A percentile compares a stretch with the other conserved stretches of the same genome.
Evolutionary conservation across 768 basidiomycete genomes (phyloP).

Genomic region (Kwoniella dendrophila): DNA sequence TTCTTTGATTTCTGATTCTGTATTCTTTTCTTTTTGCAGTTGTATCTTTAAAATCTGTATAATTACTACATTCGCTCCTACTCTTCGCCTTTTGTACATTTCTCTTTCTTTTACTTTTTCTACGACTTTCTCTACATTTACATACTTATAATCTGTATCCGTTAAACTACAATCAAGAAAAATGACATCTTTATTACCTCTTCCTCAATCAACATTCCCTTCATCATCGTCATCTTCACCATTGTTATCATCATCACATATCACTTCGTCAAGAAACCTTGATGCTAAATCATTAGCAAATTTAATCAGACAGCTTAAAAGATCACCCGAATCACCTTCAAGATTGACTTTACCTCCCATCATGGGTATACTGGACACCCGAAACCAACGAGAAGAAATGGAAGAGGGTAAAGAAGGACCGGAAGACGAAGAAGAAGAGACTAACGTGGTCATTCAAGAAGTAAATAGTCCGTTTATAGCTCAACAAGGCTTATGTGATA

Average conservation of each 20-base stretch:
- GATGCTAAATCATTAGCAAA: conserved; percentile 5
- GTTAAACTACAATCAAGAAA: background rate
- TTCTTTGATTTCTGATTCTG: no score
- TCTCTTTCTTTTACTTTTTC: no score
- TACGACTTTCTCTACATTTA: background rate
- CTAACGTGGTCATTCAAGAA: conserved; percentile 5
- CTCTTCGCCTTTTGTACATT: no score
- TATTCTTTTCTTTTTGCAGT: no score
- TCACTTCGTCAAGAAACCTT: background rate
- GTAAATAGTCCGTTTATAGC: background rate
- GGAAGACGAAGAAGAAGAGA: background rate
- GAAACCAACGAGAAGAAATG: no score
- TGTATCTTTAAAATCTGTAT: no score
- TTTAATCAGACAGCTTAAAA: conserved; percentile 16
- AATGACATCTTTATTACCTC: background rate
- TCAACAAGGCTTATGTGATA: background rate
- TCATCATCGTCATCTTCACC: background rate
- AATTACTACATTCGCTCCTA: no score
- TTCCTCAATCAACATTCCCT: background rate
- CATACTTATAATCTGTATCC: background rate
- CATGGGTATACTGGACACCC: conserved; percentile 15
- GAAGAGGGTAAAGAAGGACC: conserved; percentile 6
- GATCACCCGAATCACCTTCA: conserved; percentile 20
- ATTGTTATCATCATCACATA: background rate
- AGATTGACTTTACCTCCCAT: conserved; percentile 18